phyloP scores from a whole-genome alignment of 2,329 filamentous ascomycete genomes.

The Colletotrichum sp. region DNA sequence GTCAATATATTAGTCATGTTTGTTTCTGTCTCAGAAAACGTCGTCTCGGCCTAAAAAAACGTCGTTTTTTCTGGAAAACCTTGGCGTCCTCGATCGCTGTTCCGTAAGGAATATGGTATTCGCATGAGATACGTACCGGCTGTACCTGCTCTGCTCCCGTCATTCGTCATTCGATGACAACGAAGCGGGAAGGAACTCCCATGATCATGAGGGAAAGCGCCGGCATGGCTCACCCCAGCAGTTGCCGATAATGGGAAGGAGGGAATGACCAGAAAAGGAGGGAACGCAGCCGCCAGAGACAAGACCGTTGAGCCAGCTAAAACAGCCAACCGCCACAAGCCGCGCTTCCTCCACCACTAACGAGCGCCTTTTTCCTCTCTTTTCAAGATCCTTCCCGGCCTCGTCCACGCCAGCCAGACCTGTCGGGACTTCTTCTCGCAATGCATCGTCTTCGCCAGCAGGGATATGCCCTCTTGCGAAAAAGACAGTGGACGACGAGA shows the following conservation, averaged over 20 bases:
- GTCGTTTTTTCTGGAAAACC: too few relatives aligned
- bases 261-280: background rate
- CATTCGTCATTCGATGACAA: background rate
- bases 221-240: background rate
- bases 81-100: background rate
- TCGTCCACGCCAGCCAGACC: background rate
- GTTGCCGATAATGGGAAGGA: background rate
- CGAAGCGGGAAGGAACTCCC: background rate
- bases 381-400: background rate
- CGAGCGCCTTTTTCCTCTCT: background rate
- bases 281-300: background rate
- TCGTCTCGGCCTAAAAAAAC: too few relatives aligned
- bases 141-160: background rate
- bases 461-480: background rate
- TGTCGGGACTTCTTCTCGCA: background rate
- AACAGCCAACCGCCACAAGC: background rate
- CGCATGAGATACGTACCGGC: background rate
- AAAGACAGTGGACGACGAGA: background rate
- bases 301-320: background rate
- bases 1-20: too few relatives aligned
- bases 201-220: background rate
- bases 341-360: background rate
- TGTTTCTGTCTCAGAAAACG: too few relatives aligned
- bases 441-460: background rate
- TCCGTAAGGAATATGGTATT: background rate